These are phyloP conservation scores for Monosporascus ibericus DNA, from an alignment of 2,329 filamentous ascomycete species.

Conservation along the genomic window DNA sequence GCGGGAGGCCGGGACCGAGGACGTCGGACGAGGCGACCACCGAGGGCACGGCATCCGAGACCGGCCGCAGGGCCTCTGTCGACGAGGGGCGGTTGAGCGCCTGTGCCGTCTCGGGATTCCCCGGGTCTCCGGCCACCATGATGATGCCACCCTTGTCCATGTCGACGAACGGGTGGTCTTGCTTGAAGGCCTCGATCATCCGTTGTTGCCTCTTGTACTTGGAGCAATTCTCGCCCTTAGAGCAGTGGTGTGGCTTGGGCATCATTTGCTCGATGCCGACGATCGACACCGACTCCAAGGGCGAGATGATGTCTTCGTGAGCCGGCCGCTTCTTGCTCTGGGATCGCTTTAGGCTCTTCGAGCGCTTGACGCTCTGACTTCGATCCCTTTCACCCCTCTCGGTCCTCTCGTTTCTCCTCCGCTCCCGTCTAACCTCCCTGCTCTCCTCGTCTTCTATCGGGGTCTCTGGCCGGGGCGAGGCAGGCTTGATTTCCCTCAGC, in stretches of 20 bases:
- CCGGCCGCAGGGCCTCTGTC: constrained; percentile 54
- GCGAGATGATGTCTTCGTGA: constrained; percentile 63
- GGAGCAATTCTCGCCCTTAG: constrained; percentile 78
- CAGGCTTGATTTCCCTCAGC: constrained; percentile 51
- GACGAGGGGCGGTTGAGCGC: constrained; percentile 48
- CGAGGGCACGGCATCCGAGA: constrained; percentile 72
- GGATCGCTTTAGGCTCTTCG: constrained; percentile 28
- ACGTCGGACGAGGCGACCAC: constrained; percentile 88
- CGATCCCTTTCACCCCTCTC: constrained; percentile 12
- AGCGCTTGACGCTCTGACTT: constrained; percentile 26
- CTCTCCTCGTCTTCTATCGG: constrained; percentile 56
- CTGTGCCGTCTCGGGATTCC: constrained; percentile 62
- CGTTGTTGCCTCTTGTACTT: constrained; percentile 79
- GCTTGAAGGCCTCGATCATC: constrained; percentile 66
- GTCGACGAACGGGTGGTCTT: constrained; percentile 65
- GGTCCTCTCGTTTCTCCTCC: constrained; percentile 30
- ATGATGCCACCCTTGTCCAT: constrained; percentile 59
- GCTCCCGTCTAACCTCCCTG: constrained; percentile 41
- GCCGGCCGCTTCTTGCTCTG: constrained; percentile 30
- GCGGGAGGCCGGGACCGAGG: constrained; percentile 62
- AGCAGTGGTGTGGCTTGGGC: constrained; percentile 77
- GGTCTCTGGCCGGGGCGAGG: constrained; percentile 48
- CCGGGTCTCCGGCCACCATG: constrained; percentile 71
- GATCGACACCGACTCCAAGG: constrained; percentile 80
- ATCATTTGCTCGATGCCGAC: constrained; percentile 87